These are phyloP conservation scores for Eimeria sp. DNA, from an alignment of 169 alveolate species.

Conservation along the genomic window DNA sequence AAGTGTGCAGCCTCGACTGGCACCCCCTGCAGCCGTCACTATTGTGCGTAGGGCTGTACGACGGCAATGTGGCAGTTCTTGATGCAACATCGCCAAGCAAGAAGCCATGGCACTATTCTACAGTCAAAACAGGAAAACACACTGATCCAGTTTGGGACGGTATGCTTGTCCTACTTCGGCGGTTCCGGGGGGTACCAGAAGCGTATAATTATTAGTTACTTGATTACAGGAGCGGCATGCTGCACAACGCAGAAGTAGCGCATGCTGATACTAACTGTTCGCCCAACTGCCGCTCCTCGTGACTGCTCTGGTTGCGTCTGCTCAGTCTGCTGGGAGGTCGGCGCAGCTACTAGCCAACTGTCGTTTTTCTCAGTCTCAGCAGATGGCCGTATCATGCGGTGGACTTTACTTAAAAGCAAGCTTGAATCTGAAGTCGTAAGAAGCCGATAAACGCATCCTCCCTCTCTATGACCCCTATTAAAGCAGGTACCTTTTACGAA, in stretches of 20 bases:
- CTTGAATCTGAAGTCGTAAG: conserved; percentile 95
- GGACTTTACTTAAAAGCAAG: conserved; percentile 96
- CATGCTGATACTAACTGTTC: background rate
- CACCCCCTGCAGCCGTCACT: conserved; percentile 95
- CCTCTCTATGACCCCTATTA: background rate
- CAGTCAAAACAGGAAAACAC: conserved; percentile 95
- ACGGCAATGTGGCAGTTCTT: conserved; percentile 97
- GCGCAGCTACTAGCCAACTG: conserved; percentile 84
- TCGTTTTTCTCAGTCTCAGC: conserved; percentile 94
- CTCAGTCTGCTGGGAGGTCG: conserved; percentile 81
- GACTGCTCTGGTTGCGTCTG: conserved; percentile 74
- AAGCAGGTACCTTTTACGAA: background rate
- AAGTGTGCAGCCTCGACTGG: conserved; percentile 97
- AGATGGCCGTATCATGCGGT: conserved; percentile 97
- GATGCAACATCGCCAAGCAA: conserved; percentile 94
- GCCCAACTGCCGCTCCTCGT: conserved; percentile 12
- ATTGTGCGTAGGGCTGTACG: conserved; percentile 97
- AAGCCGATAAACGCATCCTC: background rate
- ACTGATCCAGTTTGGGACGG: conserved; percentile 93
- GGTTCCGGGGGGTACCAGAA: background rate
- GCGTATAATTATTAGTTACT: background rate
- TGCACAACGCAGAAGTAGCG: conserved; percentile 3
- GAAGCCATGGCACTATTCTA: conserved; percentile 93
- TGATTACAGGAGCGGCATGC: background rate
- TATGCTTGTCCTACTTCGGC: background rate